These are phyloP conservation scores for Coniophora puteana DNA, from an alignment of 1,284 basidiomycete genomes.

Conservation along the genomic window DNA sequence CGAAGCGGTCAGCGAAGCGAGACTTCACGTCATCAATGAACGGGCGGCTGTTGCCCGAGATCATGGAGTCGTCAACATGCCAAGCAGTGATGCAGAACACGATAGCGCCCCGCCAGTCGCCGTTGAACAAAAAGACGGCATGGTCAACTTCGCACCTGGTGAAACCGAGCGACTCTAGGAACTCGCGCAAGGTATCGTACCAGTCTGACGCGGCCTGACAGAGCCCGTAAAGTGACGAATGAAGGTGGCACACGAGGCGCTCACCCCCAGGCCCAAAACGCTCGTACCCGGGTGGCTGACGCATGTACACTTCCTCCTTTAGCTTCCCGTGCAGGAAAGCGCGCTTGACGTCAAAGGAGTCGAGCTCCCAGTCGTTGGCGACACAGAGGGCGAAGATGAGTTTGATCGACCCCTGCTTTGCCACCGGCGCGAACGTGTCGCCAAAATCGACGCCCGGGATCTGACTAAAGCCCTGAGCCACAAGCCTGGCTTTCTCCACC, in stretches of 20 bases:
- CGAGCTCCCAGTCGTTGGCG: conserved; percentile 13
- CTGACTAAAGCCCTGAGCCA: conserved; percentile 1
- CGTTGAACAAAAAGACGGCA: not conserved
- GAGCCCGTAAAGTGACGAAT: conserved; percentile 8
- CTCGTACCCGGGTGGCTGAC: conserved; percentile 7
- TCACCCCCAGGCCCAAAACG: not conserved
- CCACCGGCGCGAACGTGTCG: conserved; percentile 24
- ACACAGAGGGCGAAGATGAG: conserved; percentile 20
- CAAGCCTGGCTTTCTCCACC: not conserved
- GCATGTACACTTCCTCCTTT: conserved; percentile 10
- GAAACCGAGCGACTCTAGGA: conserved; percentile 1
- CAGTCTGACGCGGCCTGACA: conserved; percentile 10
- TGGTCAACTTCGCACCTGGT: not conserved
- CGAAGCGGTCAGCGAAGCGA: not conserved
- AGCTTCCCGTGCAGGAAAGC: conserved; percentile 9
- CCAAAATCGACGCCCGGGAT: not conserved
- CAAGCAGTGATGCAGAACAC: conserved; percentile 13
- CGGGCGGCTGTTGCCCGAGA: accelerated
- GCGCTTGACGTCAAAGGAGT: conserved; percentile 11
- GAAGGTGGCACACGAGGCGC: not conserved
- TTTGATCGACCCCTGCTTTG: conserved; percentile 16
- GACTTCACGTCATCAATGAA: conserved; percentile 8
- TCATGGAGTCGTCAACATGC: conserved; percentile 8
- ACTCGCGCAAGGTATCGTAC: conserved; percentile 4
- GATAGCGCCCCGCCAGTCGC: accelerated